phyloP scores from a whole-genome alignment of 768 basidiomycete genomes.

The Podaxis sp. region DNA sequence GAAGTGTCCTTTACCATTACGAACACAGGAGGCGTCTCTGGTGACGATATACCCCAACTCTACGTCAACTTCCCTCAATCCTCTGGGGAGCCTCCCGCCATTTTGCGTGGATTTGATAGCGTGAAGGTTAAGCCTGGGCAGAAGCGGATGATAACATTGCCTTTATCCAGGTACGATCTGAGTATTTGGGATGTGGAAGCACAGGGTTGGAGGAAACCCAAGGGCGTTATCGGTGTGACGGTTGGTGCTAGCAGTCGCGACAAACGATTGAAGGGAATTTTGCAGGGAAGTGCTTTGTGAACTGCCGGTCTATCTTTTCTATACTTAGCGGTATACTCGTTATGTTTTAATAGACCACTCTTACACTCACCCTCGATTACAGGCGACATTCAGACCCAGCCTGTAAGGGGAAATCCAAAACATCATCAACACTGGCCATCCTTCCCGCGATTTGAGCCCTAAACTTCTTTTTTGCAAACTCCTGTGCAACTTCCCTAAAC shows the following conservation, averaged over 20 bases:
- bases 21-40: conserved; percentile 59
- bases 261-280: conserved; percentile 41
- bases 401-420: too few relatives aligned
- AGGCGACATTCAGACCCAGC: too few relatives aligned
- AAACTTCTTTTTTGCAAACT: conserved; percentile 37
- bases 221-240: conserved; percentile 55
- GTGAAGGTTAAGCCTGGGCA: conserved; percentile 45
- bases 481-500: conserved; percentile 43
- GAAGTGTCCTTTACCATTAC: conserved; percentile 57
- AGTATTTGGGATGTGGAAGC: conserved; percentile 71
- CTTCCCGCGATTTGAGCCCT: too few relatives aligned
- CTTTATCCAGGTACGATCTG: conserved; percentile 63
- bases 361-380: too few relatives aligned
- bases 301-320: too few relatives aligned
- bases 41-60: conserved; percentile 70
- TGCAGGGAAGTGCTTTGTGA: conserved; percentile 17
- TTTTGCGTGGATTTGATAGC: conserved; percentile 67
- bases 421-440: too few relatives aligned
- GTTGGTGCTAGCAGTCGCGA: conserved; percentile 71
- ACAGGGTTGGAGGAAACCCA: conserved; percentile 74
- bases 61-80: conserved; percentile 65
- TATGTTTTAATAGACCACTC: too few relatives aligned
- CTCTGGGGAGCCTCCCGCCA: conserved; percentile 64
- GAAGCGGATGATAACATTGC: conserved; percentile 43
- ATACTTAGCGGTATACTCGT: too few relatives aligned